Percentiles rank a stretch among this genome's conserved stretches.
phyloP scores from a whole-genome alignment of 208 protist species.

The Trypanosoma vivax region DNA sequence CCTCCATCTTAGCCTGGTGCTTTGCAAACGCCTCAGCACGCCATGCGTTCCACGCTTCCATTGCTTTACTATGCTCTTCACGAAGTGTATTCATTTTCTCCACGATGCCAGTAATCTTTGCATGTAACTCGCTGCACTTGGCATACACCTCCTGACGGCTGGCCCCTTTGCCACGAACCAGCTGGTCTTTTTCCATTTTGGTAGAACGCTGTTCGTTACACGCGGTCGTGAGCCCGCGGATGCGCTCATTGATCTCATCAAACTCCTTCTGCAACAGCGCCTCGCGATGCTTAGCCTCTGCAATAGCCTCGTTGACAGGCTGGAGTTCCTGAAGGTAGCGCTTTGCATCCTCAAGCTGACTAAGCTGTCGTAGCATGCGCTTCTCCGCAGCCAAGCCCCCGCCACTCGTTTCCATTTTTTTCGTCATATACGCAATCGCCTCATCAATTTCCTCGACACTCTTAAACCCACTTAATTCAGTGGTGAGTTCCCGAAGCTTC shows the following conservation, averaged over 20 bases:
- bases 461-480: constrained; percentile 59
- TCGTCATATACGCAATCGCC: constrained; percentile 55
- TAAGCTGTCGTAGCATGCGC: constrained; percentile 37
- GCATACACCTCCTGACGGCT: constrained; percentile 45
- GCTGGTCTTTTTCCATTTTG: constrained; percentile 46
- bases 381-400: constrained; percentile 57
- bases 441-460: constrained; percentile 61
- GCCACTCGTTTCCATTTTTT: constrained; percentile 74
- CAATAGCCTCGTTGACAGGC: constrained; percentile 55
- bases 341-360: constrained; percentile 70
- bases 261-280: constrained; percentile 64
- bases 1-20: constrained; percentile 54
- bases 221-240: constrained; percentile 52
- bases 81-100: constrained; percentile 42
- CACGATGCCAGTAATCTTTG: constrained; percentile 29
- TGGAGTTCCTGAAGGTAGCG: constrained; percentile 51
- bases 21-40: constrained; percentile 44
- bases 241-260: constrained; percentile 67
- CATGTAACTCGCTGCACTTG: constrained; percentile 42
- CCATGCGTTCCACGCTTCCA: constrained; percentile 56
- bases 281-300: constrained; percentile 54
- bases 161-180: constrained; percentile 26
- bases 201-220: constrained; percentile 32
- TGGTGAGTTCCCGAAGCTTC: constrained; percentile 42
- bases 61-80: constrained; percentile 32